phyloP scores from a whole-genome alignment of 2,329 filamentous ascomycete species.

The Orbilia oligospora region DNA sequence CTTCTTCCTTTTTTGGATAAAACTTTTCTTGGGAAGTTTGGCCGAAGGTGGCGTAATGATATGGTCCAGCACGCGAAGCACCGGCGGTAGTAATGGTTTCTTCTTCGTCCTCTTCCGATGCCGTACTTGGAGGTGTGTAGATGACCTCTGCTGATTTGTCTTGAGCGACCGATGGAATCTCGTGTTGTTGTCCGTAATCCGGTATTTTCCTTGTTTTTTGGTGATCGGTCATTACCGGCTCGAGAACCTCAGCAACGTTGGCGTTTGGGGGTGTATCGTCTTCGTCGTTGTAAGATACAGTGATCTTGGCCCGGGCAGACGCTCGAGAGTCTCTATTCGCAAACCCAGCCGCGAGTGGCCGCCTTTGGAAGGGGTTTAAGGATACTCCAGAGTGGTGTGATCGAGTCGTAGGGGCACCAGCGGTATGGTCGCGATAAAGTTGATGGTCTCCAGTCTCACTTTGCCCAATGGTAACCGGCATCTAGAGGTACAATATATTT shows the following conservation, averaged over 20 bases:
- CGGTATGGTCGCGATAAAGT: constrained; percentile 53
- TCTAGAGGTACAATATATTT: constrained; percentile 50
- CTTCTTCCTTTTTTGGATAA: constrained; percentile 33
- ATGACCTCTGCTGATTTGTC: constrained; percentile 52
- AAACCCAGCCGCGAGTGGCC: constrained; percentile 54
- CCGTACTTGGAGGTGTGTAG: constrained; percentile 60
- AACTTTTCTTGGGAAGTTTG: constrained; percentile 54
- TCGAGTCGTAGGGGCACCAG: constrained; percentile 48
- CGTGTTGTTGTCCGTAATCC: constrained; percentile 55
- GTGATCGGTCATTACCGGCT: constrained; percentile 57
- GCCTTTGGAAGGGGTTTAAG: constrained; percentile 54
- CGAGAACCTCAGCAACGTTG: constrained; percentile 35
- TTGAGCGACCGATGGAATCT: constrained; percentile 52
- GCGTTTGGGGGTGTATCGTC: constrained; percentile 38
- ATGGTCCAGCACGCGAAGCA: constrained; percentile 19
- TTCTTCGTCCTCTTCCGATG: constrained; percentile 60
- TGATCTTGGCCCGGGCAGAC: constrained; percentile 51
- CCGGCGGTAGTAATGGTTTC: constrained; percentile 36
- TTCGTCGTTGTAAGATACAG: constrained; percentile 55
- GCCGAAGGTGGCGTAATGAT: constrained; percentile 52
- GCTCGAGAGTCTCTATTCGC: constrained; percentile 49
- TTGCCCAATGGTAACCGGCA: constrained; percentile 57
- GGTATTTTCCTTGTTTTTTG: constrained; percentile 43
- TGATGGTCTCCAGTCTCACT: constrained; percentile 54
- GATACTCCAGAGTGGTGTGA: constrained; percentile 56